Evolutionary conservation across 1,284 basidiomycete species (phyloP).

Genomic region (Schizopora paradoxa): DNA sequence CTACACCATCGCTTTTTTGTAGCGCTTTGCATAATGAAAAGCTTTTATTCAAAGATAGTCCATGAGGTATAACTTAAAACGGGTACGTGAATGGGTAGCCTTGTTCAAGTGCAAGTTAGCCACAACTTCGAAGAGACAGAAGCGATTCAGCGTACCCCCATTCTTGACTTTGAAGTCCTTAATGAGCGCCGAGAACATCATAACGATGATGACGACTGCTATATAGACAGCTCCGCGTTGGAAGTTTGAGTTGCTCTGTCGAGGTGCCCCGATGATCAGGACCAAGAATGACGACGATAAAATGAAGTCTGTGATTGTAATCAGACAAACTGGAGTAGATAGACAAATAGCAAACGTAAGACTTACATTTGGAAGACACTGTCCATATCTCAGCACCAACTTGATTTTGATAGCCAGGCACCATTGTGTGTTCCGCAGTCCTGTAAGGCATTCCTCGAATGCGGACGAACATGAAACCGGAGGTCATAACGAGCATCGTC

Average conservation of each 20-base stretch:
- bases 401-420: conserved; percentile 82
- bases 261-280: conserved; percentile 77
- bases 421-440: conserved; percentile 69
- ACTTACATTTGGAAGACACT: conserved; percentile 81
- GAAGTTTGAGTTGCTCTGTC: conserved; percentile 66
- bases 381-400: conserved; percentile 92
- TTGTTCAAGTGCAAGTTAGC: conserved; percentile 26
- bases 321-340: conserved; percentile 3
- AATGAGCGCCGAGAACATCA: conserved; percentile 85
- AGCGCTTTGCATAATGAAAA: too few relatives aligned
- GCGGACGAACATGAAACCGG: conserved; percentile 95
- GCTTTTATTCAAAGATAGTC: too few relatives aligned
- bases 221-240: conserved; percentile 88
- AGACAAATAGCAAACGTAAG: conserved; percentile 7
- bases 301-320: conserved; percentile 80
- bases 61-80: too few relatives aligned
- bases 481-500: conserved; percentile 77
- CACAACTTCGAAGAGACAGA: conserved; percentile 3
- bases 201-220: conserved; percentile 79
- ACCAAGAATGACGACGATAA: conserved; percentile 80
- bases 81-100: conserved; percentile 65
- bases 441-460: conserved; percentile 82
- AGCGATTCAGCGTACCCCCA: conserved; percentile 47
- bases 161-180: conserved; percentile 93
- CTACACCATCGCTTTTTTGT: too few relatives aligned